Conservation (phyloP, 345 rosid species). For the Salix viminalis region DNA sequence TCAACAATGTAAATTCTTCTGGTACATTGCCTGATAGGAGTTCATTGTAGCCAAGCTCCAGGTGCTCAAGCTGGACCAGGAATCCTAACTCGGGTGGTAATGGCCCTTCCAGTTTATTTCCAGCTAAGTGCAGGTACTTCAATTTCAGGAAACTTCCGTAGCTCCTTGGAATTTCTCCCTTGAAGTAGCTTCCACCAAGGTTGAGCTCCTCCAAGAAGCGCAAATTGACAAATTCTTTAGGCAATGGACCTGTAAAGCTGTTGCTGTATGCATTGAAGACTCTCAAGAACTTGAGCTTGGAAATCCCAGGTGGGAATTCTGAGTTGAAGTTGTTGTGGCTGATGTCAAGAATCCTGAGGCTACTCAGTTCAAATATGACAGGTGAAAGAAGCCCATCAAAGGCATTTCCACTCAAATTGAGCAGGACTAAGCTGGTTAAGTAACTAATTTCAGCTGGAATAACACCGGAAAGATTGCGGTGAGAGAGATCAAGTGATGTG, state of each 20-base stretch:
- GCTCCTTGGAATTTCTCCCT: slow-evolving; percentile 59
- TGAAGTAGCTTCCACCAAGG: slow-evolving; percentile 93
- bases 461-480: slow-evolving; percentile 60
- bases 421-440: slow-evolving; percentile 53
- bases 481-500: slow-evolving; percentile 72
- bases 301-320: slow-evolving; percentile 64
- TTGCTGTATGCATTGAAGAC: slow-evolving; percentile 75
- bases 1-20: slow-evolving; percentile 40
- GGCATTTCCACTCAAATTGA: slow-evolving; percentile 67
- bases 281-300: slow-evolving; percentile 63
- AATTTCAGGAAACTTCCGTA: slow-evolving; percentile 58
- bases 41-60: slow-evolving; percentile 78
- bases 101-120: slow-evolving; percentile 58
- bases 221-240: slow-evolving; percentile 46
- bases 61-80: slow-evolving; percentile 51
- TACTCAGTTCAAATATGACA: slow-evolving; percentile 50
- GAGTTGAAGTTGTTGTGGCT: slow-evolving; percentile 79
- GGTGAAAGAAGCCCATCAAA: slow-evolving; percentile 55
- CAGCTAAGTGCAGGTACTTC: slow-evolving; percentile 59
- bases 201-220: slow-evolving; percentile 72
- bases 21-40: slow-evolving; percentile 64
- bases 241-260: slow-evolving; percentile 62
- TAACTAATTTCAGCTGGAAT: slow-evolving; percentile 58
- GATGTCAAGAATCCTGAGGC: slow-evolving; percentile 64
- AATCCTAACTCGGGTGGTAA: slow-evolving; percentile 62